Percentiles rank a stretch among this genome's conserved stretches.
Conservation (phyloP, 495 filamentous ascomycete species). For the Aspergillus homomorphus region DNA sequence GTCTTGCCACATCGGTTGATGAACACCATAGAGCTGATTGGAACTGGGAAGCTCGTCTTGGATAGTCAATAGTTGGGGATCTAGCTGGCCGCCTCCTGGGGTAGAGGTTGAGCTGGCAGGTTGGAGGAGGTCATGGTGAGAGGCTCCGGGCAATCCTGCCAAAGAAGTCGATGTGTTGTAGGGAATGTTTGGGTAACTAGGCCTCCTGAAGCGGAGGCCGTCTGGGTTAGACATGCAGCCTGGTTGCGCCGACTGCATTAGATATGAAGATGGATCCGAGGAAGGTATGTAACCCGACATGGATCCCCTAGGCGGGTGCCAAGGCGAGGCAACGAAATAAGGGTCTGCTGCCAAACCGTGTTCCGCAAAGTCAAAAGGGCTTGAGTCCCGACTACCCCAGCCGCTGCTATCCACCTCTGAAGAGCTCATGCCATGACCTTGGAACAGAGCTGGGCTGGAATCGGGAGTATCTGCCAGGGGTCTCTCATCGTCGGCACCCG, state of each 20-base stretch:
- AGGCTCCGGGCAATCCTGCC: slow-evolving; percentile 52
- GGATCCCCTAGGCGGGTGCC: slow-evolving; percentile 52
- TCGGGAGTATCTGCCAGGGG: slow-evolving; percentile 17
- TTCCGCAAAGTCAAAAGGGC: slow-evolving; percentile 32
- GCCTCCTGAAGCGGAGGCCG: slow-evolving; percentile 31
- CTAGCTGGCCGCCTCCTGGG: slow-evolving; percentile 34
- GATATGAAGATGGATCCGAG: slow-evolving; percentile 56
- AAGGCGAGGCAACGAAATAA: slow-evolving; percentile 28
- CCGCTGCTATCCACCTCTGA: slow-evolving; percentile 27
- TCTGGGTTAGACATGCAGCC: slow-evolving; percentile 28
- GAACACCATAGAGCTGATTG: slow-evolving; percentile 12
- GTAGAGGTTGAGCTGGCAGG: slow-evolving; percentile 25
- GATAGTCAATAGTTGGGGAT: slow-evolving; percentile 43
- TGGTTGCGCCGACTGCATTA: slow-evolving; percentile 51
- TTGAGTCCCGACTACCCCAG: slow-evolving; percentile 32
- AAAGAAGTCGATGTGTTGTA: slow-evolving; percentile 35
- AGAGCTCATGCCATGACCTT: slow-evolving; percentile 26
- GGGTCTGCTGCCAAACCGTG: slow-evolving; percentile 24
- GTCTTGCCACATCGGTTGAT: slow-evolving; percentile 24
- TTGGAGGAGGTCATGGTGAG: slow-evolving; percentile 53
- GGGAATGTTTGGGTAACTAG: slow-evolving; percentile 30
- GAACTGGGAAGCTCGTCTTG: slow-evolving; percentile 15
- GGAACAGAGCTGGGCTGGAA: slow-evolving; percentile 21
- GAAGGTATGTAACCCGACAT: slow-evolving; percentile 53
- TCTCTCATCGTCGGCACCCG: slow-evolving; percentile 34